Conservation (phyloP, 2,329 filamentous ascomycete genomes). For the Fusarium tupiense region DNA sequence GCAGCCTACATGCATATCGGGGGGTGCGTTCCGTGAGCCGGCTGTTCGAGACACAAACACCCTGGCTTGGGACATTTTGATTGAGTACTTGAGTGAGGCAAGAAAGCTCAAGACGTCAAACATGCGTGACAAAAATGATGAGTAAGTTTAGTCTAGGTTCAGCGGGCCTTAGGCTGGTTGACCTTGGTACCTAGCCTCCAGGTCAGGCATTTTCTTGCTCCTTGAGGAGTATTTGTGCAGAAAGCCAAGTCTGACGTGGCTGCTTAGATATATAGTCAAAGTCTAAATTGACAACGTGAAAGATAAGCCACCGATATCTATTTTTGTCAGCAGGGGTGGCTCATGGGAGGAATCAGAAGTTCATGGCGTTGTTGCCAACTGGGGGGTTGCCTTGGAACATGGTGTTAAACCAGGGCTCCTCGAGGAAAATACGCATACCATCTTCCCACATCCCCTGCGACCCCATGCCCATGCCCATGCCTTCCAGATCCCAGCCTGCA, state of each 20-base stretch:
- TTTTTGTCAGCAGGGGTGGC: background rate
- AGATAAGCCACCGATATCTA: background rate
- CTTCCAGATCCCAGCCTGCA: constrained; percentile 45
- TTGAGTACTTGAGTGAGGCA: background rate
- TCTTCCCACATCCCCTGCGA: constrained; percentile 46
- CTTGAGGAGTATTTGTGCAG: background rate
- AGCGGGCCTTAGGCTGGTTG: background rate
- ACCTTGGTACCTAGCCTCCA: background rate
- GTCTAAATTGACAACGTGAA: background rate
- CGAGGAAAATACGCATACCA: constrained; percentile 49
- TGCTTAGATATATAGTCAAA: background rate
- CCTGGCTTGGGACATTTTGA: background rate
- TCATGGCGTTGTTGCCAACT: constrained; percentile 46
- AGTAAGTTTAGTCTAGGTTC: background rate
- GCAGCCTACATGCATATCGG: background rate
- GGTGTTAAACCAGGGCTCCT: constrained; percentile 54
- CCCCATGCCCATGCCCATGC: constrained; percentile 42
- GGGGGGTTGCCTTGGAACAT: constrained; percentile 50
- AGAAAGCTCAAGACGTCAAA: background rate
- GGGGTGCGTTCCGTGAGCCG: background rate
- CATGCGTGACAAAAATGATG: background rate
- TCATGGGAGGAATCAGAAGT: constrained; percentile 39
- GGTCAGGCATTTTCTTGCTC: background rate
- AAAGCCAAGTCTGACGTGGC: constrained; percentile 1
- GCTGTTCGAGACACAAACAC: background rate